Evolutionary conservation across 75 land plant genomes (phyloP).

Genomic region (Pinus taeda): DNA sequence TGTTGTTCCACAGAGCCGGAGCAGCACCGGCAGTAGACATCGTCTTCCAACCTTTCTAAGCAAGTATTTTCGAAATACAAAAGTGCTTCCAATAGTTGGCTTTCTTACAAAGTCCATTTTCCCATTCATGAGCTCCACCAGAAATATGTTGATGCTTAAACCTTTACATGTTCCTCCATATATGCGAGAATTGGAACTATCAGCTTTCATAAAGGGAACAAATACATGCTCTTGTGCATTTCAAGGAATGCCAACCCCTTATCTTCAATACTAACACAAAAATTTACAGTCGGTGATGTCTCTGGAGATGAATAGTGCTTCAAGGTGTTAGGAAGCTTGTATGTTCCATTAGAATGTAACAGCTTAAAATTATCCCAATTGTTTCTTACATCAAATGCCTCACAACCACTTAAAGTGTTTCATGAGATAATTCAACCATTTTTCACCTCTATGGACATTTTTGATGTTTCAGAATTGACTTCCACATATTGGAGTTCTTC

Average conservation of each 20-base stretch:
- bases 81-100: constrained; percentile 66
- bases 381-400: constrained; percentile 60
- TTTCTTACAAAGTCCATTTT: constrained; percentile 76
- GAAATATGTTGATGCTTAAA: constrained; percentile 74
- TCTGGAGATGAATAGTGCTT: constrained; percentile 1
- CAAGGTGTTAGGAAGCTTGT: constrained; percentile 1
- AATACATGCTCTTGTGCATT: constrained; percentile 76
- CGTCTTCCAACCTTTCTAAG: too few species aligned
- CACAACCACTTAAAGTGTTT: constrained; percentile 76
- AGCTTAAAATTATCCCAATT: constrained; percentile 65
- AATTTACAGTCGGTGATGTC: constrained; percentile 38
- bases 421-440: constrained; percentile 9
- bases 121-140: constrained; percentile 89
- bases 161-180: constrained; percentile 99
- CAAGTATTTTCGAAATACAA: constrained; percentile 27
- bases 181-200: constrained; percentile 69
- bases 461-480: too few species aligned
- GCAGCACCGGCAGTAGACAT: too few species aligned
- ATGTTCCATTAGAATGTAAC: constrained; percentile 29
- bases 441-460: neutral
- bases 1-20: too few species aligned
- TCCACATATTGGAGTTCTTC: too few species aligned
- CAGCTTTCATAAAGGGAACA: constrained; percentile 93
- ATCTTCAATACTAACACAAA: constrained; percentile 87
- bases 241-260: constrained; percentile 82